Percentiles rank a stretch among this genome's conserved stretches.
Conservation (phyloP, 164 flowering plant species). For the Nymphaea thermarum region DNA sequence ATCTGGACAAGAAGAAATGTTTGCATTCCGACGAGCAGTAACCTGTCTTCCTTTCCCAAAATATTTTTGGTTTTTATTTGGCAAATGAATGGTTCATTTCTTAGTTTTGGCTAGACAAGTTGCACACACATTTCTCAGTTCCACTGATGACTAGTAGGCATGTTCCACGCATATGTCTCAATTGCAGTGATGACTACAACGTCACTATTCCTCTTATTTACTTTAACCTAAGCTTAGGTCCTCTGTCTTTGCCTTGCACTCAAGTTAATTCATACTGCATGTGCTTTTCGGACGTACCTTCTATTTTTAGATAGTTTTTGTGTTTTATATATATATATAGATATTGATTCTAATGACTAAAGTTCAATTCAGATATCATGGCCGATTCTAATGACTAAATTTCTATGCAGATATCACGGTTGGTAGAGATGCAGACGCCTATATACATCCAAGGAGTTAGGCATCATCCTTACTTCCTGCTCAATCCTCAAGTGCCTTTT, state of each 20-base stretch:
- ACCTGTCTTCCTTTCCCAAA: constrained; percentile 13
- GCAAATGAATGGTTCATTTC: background rate
- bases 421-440: constrained; percentile 94
- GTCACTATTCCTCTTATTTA: too few species aligned
- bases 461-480: constrained; percentile 64
- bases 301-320: too few species aligned
- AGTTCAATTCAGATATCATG: too few species aligned
- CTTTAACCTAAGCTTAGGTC: too few species aligned
- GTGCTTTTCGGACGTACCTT: too few species aligned
- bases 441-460: constrained; percentile 59
- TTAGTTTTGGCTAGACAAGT: background rate
- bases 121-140: background rate
- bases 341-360: too few species aligned
- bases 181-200: too few species aligned
- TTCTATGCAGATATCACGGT: constrained; percentile 59
- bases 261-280: too few species aligned
- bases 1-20: constrained; percentile 93
- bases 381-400: too few species aligned
- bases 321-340: too few species aligned
- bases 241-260: too few species aligned
- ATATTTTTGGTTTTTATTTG: background rate
- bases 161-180: too few species aligned
- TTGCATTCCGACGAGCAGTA: constrained; percentile 95
- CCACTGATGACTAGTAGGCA: background rate
- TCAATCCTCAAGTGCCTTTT: constrained; percentile 5